These are phyloP conservation scores for Colletotrichum lentis DNA, from an alignment of 2,329 filamentous ascomycete genomes.

Conservation along the genomic window DNA sequence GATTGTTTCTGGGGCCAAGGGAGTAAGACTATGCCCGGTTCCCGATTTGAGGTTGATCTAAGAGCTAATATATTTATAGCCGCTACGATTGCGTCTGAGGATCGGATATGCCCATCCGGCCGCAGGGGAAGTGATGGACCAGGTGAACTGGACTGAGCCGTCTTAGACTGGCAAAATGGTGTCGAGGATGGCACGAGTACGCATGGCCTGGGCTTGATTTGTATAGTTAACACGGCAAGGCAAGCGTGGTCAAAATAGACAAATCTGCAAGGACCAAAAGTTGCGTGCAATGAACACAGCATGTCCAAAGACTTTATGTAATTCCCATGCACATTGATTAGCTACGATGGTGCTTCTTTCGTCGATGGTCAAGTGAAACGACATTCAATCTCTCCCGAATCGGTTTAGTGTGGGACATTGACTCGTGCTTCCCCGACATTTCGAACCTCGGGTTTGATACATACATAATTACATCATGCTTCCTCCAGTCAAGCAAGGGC, in stretches of 20 bases:
- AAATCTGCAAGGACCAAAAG: slow-evolving; percentile 20
- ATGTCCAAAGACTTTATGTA: not conserved
- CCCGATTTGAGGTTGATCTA: slow-evolving; percentile 40
- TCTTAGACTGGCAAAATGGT: slow-evolving; percentile 44
- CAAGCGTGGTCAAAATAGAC: slow-evolving; percentile 30
- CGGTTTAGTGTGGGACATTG: not conserved
- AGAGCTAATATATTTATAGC: slow-evolving; percentile 57
- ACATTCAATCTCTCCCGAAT: not conserved
- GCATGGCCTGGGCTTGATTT: slow-evolving; percentile 24
- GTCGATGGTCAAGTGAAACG: not conserved
- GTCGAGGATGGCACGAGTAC: not conserved
- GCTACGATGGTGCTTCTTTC: not conserved
- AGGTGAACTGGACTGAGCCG: slow-evolving; percentile 96
- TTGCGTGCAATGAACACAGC: not conserved
- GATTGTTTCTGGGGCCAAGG: slow-evolving; percentile 84
- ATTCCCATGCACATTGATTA: not conserved
- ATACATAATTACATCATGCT: not conserved
- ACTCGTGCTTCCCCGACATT: not conserved
- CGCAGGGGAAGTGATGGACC: slow-evolving; percentile 78
- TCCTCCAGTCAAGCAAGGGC: not conserved
- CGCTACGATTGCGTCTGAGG: slow-evolving; percentile 84
- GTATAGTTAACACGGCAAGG: slow-evolving; percentile 30
- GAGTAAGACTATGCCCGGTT: slow-evolving; percentile 70
- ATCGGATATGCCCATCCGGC: slow-evolving; percentile 79
- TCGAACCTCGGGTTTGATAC: not conserved